Conservation (phyloP, 345 rosid species). For the Gossypium arboreum region DNA sequence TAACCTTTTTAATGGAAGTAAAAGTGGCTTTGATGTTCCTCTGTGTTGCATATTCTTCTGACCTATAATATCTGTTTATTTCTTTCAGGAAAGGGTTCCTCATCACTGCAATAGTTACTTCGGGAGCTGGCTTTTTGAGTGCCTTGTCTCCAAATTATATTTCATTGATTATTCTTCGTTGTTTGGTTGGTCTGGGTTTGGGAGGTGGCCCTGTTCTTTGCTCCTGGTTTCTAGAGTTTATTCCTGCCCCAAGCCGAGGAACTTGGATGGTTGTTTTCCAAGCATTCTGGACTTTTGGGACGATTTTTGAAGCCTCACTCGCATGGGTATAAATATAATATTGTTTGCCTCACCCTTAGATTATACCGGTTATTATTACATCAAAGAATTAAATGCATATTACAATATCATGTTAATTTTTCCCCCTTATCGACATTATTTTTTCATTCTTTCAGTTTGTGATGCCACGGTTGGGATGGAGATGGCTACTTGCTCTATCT, state of each 20-base stretch:
- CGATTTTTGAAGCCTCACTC: conserved; percentile 70
- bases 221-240: conserved; percentile 88
- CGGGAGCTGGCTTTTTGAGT: conserved; percentile 76
- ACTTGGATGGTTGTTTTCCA: conserved; percentile 90
- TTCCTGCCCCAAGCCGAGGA: conserved; percentile 88
- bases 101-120: conserved; percentile 69
- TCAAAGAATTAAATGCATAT: no score
- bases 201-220: conserved; percentile 94
- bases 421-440: conserved; percentile 1
- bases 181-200: conserved; percentile 83
- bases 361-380: no score
- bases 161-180: conserved; percentile 52
- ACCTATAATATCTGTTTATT: conserved; percentile 5
- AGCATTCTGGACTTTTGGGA: conserved; percentile 83
- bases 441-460: conserved; percentile 49
- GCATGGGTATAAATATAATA: conserved; percentile 65
- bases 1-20: neutral
- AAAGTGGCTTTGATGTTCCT: neutral
- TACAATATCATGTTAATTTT: neutral
- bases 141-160: conserved; percentile 66
- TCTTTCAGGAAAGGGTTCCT: conserved; percentile 80
- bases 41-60: neutral
- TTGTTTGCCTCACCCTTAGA: no score
- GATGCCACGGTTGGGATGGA: conserved; percentile 87
- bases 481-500: conserved; percentile 87